These are phyloP conservation scores for Blakeslea trispora DNA, from an alignment of 371 early-diverging fungal species.

Conservation along the genomic window DNA sequence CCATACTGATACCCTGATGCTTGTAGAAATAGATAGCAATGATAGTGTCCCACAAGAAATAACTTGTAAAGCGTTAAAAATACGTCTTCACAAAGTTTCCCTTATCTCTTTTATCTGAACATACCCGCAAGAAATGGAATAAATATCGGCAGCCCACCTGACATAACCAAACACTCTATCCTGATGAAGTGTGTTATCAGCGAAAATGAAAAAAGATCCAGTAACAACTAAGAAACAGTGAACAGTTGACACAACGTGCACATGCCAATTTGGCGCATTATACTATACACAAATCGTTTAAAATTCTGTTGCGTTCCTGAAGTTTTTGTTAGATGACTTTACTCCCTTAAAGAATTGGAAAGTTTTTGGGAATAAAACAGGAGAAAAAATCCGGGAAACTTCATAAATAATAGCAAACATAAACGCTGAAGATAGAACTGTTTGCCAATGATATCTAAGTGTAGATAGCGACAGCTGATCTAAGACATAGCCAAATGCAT, in stretches of 20 bases:
- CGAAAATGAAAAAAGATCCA: constrained; percentile 62
- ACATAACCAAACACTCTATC: constrained; percentile 82
- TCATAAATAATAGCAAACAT: constrained; percentile 57
- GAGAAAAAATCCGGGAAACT: constrained; percentile 57
- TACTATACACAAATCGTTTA: constrained; percentile 27
- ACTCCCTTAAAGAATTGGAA: constrained; percentile 62
- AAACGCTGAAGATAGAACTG: constrained; percentile 39
- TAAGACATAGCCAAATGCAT: constrained; percentile 27
- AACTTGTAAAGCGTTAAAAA: constrained; percentile 51
- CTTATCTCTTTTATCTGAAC: neutral
- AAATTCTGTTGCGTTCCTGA: too few relatives aligned
- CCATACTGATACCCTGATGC: constrained; percentile 79
- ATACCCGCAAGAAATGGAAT: constrained; percentile 84
- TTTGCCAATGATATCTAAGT: constrained; percentile 46
- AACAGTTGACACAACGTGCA: constrained; percentile 73
- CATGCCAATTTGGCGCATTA: constrained; percentile 67
- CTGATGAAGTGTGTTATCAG: constrained; percentile 57
- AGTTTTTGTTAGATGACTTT: too few relatives aligned
- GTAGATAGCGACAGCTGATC: constrained; percentile 39
- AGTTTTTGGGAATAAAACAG: constrained; percentile 61
- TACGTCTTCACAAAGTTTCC: too few relatives aligned
- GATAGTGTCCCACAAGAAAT: constrained; percentile 90
- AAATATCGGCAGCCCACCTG: constrained; percentile 69
- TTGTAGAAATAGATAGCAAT: constrained; percentile 69
- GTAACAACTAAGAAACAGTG: constrained; percentile 57